A percentile compares a stretch with the other conserved stretches of the same genome.
Evolutionary conservation across 208 protist genomes (phyloP).

Genomic region (Leishmania lainsoni): DNA sequence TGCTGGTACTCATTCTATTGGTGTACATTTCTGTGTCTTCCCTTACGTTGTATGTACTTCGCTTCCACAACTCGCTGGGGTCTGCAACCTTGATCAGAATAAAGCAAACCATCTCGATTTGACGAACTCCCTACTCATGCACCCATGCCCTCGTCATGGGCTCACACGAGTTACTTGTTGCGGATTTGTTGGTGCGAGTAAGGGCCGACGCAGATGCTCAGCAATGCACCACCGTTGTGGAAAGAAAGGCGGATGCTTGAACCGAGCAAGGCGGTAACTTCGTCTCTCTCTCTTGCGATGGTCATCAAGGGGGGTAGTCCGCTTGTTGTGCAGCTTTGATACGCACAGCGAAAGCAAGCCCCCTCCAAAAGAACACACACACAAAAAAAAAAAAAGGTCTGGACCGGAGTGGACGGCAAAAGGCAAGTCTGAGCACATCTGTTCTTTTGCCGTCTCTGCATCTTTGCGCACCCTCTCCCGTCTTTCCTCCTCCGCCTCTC

Average conservation of each 20-base stretch:
- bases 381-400: background rate
- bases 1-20: slow-evolving; percentile 4
- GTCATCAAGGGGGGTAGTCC: background rate
- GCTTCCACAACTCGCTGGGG: background rate
- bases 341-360: background rate
- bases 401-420: background rate
- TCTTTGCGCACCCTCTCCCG: no score
- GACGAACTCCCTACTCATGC: background rate
- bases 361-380: no score
- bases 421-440: background rate
- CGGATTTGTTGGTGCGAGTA: background rate
- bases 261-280: no score
- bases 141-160: background rate
- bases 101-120: background rate
- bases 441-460: no score
- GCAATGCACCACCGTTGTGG: background rate
- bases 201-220: background rate
- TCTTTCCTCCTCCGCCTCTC: background rate
- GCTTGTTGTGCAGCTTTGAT: background rate
- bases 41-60: background rate
- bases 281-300: background rate
- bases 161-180: background rate
- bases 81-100: background rate
- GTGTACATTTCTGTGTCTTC: slow-evolving; percentile 20
- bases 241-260: background rate